Base-by-base conservation (phyloP, 2,329 filamentous ascomycete genomes). In the Colletotrichum shisoi region DNA sequence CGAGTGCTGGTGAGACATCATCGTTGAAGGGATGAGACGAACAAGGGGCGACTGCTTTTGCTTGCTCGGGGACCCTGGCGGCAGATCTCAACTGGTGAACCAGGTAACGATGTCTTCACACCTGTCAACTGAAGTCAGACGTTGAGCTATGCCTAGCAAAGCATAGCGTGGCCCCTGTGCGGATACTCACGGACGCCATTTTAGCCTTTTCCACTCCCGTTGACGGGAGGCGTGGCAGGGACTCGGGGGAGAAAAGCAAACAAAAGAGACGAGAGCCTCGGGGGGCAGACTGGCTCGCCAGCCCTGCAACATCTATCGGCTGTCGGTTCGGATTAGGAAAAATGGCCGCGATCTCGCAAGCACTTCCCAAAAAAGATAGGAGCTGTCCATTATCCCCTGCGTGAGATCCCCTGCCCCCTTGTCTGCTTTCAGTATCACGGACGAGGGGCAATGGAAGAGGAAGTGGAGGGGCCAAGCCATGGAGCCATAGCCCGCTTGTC, bases 301-400 rank as follows among this genome's bases (percentile, higher is more conserved):
- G 51, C 62, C 62, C 54, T 68, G 49, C 62, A 66, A 61, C 37
- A 27, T 51, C 27, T 24, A 24, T 52, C 65, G 65, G 65, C 44
- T 51, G 62, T 57, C 62, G 34, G 42, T 66, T 39, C 56, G 39
- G 31, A 66, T 65, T 56, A 11, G 62, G 65, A 39, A 21, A 61
- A 57, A 54, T 54, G 48, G 48, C 62, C 63, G 67, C 57, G 17
- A n/a, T 48, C 48, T 72, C 70, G 71, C 71, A 72, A 71, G 61
- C 68, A 62, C 59, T 70, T 49, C 69, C 69, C 8, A 54, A 71
- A 65, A 13, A 56, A 57, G 62, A 66, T 19, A 61, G 54, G 46
- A 67, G 46, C 56, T 66, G 56, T 19, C 49, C 64, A 21, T n/a
- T 34, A n/a, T 7, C 59, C 68, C 62, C 62, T 31, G 31, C 67